phyloP scores from a whole-genome alignment of 2,329 filamentous ascomycete genomes.

The Hypoxylon sp. region DNA sequence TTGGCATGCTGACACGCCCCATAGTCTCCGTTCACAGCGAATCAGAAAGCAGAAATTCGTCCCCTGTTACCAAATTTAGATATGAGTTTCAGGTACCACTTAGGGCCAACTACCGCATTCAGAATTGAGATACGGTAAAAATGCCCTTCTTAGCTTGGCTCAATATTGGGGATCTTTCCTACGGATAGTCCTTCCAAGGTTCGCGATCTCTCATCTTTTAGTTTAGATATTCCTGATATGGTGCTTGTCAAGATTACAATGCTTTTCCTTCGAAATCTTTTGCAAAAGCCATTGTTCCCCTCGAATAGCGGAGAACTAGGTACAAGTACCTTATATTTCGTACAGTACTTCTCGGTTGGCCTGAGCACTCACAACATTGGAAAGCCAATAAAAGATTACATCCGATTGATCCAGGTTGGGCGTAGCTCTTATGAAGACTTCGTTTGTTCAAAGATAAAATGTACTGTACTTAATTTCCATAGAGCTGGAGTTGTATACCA shows the following conservation, averaged over 20 bases:
- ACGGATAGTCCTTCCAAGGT: background rate
- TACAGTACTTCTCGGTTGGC: no score
- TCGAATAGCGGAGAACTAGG: no score
- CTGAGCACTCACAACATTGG: no score
- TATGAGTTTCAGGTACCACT: background rate
- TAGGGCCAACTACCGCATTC: background rate
- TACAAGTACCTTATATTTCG: no score
- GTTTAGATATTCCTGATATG: background rate
- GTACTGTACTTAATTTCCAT: no score
- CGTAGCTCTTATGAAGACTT: no score
- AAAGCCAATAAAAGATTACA: no score
- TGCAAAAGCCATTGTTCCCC: background rate
- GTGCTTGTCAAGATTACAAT: background rate
- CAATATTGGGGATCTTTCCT: background rate
- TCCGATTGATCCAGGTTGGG: no score
- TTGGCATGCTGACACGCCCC: constrained; percentile 7
- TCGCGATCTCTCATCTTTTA: background rate
- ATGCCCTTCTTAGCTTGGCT: background rate
- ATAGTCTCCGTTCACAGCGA: constrained; percentile 1
- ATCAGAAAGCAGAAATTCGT: constrained; percentile 6
- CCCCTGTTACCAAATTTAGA: constrained; percentile 22
- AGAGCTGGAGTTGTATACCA: no score
- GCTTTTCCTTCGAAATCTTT: background rate
- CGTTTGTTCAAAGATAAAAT: no score
- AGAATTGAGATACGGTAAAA: background rate